phyloP scores from a whole-genome alignment of 2,329 filamentous ascomycete genomes.

The Claviceps lovelessii region DNA sequence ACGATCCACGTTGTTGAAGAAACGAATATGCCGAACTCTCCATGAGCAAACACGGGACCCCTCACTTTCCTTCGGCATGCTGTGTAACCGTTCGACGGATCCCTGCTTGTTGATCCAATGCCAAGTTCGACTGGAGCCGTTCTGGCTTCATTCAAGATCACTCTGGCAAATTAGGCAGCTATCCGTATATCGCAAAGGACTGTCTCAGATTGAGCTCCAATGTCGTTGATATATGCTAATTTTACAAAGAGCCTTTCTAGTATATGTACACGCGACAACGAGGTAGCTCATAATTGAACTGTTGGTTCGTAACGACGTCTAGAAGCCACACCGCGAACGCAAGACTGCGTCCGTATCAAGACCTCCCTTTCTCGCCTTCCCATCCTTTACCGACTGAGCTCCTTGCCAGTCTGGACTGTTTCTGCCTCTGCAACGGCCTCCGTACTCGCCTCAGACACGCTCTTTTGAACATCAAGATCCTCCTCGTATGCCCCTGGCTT shows the following conservation, averaged over 20 bases:
- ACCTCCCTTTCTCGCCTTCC: neutral
- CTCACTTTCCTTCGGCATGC: neutral
- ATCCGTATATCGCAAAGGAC: neutral
- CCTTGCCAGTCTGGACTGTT: neutral
- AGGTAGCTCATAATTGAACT: neutral
- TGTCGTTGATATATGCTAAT: slow-evolving; percentile 1
- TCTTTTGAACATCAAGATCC: slow-evolving; percentile 13
- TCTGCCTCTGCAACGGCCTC: slow-evolving; percentile 6
- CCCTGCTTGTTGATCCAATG: neutral
- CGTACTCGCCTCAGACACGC: slow-evolving; percentile 13
- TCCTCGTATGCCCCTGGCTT: slow-evolving; percentile 27
- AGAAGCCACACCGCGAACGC: neutral
- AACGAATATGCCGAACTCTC: neutral
- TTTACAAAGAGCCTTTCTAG: slow-evolving; percentile 1
- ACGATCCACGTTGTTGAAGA: neutral
- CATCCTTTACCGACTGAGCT: neutral
- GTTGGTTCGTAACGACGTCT: neutral
- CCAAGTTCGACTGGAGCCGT: neutral
- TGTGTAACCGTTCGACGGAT: neutral
- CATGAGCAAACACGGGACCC: no score
- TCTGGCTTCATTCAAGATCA: neutral
- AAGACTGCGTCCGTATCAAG: neutral
- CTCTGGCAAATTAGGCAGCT: neutral
- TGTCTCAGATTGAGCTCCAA: neutral
- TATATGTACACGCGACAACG: neutral